A percentile compares a stretch with the other conserved stretches of the same genome.
Conservation (phyloP, 805 yeast genomes). For the Saccharomycopsis sp. region DNA sequence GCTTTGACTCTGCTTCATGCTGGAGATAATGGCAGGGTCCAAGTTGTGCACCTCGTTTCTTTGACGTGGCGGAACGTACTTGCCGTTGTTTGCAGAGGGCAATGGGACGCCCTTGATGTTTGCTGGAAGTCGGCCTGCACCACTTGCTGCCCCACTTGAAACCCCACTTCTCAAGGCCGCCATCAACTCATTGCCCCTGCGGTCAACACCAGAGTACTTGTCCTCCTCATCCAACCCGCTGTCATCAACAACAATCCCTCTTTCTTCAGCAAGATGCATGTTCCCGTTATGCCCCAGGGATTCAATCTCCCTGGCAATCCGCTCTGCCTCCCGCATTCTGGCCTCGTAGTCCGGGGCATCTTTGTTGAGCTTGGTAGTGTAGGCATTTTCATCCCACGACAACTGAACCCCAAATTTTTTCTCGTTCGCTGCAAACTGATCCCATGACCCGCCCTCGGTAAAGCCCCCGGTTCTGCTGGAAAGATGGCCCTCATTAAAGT, state of each 20-base stretch:
- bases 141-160: slow-evolving; percentile 9
- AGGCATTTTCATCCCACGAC: slow-evolving; percentile 62
- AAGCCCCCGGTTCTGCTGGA: slow-evolving; percentile 11
- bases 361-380: slow-evolving; percentile 61
- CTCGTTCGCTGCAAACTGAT: slow-evolving; percentile 90
- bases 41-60: slow-evolving; percentile 36
- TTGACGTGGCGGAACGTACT: slow-evolving; percentile 49
- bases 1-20: slow-evolving; percentile 22
- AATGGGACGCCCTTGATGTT: not conserved
- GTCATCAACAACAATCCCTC: slow-evolving; percentile 71
- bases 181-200: slow-evolving; percentile 39
- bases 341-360: slow-evolving; percentile 63
- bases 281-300: slow-evolving; percentile 54
- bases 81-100: slow-evolving; percentile 28
- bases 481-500: slow-evolving; percentile 26
- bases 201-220: slow-evolving; percentile 82
- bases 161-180: slow-evolving; percentile 32
- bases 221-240: slow-evolving; percentile 92
- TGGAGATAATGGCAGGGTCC: slow-evolving; percentile 61
- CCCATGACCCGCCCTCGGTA: slow-evolving; percentile 49
- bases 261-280: slow-evolving; percentile 82
- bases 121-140: not conserved
- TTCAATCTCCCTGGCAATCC: slow-evolving; percentile 78
- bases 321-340: slow-evolving; percentile 61
- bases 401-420: slow-evolving; percentile 82